These are phyloP conservation scores for Pseudoturritis turrita DNA, from an alignment of 345 rosid genomes.

Conservation along the genomic window DNA sequence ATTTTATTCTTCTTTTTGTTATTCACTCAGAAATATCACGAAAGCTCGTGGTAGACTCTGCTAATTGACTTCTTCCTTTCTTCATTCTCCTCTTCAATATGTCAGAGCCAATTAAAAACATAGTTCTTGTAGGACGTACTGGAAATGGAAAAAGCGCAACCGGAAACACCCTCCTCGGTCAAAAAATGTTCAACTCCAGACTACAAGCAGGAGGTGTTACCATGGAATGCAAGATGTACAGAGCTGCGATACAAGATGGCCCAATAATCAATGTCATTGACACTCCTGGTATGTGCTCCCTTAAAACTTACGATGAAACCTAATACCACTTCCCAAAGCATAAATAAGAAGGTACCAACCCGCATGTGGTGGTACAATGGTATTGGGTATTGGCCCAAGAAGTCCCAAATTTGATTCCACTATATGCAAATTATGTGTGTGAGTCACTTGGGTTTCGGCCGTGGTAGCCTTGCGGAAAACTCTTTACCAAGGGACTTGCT, in stretches of 20 bases:
- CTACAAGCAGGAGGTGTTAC: constrained; percentile 33
- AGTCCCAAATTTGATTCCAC: too few relatives aligned
- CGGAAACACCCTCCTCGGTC: constrained; percentile 63
- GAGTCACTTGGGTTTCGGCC: too few relatives aligned
- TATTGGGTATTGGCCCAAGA: too few relatives aligned
- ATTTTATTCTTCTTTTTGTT: too few relatives aligned
- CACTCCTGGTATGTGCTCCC: neutral
- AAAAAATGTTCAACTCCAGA: constrained; percentile 51
- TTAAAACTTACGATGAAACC: neutral
- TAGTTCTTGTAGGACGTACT: constrained; percentile 73
- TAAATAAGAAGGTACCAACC: too few relatives aligned
- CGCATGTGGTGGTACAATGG: too few relatives aligned
- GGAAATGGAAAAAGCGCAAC: constrained; percentile 85
- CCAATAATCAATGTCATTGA: constrained; percentile 5
- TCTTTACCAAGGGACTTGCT: too few relatives aligned
- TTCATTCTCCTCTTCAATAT: too few relatives aligned
- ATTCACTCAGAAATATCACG: neutral
- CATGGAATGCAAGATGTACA: neutral
- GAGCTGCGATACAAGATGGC: neutral
- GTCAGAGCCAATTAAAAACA: constrained; percentile 30
- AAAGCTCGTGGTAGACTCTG: neutral
- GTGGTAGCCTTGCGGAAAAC: too few relatives aligned
- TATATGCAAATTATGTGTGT: too few relatives aligned
- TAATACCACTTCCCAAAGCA: too few relatives aligned
- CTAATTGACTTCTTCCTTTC: too few relatives aligned